phyloP scores from a whole-genome alignment of 177 flowering plant genomes.

The Vitis hybrid region DNA sequence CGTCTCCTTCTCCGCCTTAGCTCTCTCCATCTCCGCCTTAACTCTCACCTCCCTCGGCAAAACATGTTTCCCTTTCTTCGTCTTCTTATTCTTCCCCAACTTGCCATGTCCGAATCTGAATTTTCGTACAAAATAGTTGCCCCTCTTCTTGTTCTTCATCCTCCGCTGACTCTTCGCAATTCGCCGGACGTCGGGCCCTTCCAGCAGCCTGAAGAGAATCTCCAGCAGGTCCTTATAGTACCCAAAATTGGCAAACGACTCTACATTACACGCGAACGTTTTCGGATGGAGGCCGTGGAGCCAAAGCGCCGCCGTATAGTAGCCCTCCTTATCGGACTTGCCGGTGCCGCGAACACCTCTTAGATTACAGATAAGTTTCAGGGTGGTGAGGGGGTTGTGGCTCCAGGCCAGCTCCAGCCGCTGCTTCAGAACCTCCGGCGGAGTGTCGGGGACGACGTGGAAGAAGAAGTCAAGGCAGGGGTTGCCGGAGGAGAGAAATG shows the following conservation, averaged over 20 bases:
- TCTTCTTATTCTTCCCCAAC: not conserved
- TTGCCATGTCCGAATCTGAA: too few species aligned
- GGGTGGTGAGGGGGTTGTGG: constrained; percentile 38
- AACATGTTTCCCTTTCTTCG: not conserved
- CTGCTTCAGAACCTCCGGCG: constrained; percentile 24
- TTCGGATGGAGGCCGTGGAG: constrained; percentile 54
- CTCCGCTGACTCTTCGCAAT: constrained; percentile 11
- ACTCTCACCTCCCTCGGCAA: constrained; percentile 5
- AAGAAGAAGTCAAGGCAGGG: constrained; percentile 72
- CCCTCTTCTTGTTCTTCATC: constrained; percentile 6
- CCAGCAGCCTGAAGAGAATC: constrained; percentile 48
- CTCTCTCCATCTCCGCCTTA: not conserved
- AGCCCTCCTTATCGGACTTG: constrained; percentile 61
- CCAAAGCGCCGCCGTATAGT: constrained; percentile 60
- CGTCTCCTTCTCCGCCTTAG: constrained; percentile 17
- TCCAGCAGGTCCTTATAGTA: constrained; percentile 63
- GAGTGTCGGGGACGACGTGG: constrained; percentile 57
- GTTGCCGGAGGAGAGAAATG: constrained; percentile 52
- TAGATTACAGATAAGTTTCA: constrained; percentile 55
- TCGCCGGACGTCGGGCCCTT: constrained; percentile 37
- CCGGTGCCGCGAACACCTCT: constrained; percentile 67
- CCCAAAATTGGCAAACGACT: constrained; percentile 42
- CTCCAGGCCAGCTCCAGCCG: constrained; percentile 41
- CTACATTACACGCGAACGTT: constrained; percentile 47
- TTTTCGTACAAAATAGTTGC: not conserved